Evolutionary conservation across 257 asterid species (phyloP).

Genomic region (Solanum rostratum): DNA sequence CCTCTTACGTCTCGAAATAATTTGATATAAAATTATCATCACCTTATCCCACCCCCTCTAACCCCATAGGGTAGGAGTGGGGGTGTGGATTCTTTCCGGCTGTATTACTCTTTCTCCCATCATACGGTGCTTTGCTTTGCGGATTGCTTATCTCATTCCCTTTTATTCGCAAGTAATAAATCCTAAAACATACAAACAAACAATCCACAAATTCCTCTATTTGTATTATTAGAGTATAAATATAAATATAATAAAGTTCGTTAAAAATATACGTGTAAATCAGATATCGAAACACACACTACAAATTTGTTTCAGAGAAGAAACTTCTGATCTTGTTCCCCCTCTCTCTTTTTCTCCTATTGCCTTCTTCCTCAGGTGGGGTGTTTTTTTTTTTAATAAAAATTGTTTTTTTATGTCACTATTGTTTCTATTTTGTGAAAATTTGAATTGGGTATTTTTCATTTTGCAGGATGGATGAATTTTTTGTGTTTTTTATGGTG

Average conservation of each 20-base stretch:
- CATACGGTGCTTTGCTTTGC: conserved; percentile 29
- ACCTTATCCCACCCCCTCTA: not conserved
- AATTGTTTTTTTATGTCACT: not conserved
- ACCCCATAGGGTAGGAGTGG: not conserved
- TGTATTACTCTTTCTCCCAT: conserved; percentile 32
- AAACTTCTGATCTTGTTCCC: conserved; percentile 31
- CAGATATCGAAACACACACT: conserved; percentile 1
- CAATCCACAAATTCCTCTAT: not conserved
- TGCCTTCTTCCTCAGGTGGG: not conserved
- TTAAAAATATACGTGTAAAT: not conserved
- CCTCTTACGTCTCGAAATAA: not conserved
- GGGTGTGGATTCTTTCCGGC: conserved; percentile 57
- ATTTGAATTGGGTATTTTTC: not conserved
- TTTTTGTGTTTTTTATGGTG: not conserved
- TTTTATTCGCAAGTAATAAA: not conserved
- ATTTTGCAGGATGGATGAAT: not conserved
- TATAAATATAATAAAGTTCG: not conserved
- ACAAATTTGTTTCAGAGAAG: conserved; percentile 4
- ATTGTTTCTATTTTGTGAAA: not conserved
- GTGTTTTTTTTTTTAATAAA: not conserved
- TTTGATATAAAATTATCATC: not conserved
- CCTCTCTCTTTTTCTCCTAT: not conserved
- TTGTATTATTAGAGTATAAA: not conserved
- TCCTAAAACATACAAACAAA: not conserved
- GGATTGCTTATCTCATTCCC: conserved; percentile 7